Conservation (phyloP, 2,329 filamentous ascomycete species). For the Cryphonectria japonica region DNA sequence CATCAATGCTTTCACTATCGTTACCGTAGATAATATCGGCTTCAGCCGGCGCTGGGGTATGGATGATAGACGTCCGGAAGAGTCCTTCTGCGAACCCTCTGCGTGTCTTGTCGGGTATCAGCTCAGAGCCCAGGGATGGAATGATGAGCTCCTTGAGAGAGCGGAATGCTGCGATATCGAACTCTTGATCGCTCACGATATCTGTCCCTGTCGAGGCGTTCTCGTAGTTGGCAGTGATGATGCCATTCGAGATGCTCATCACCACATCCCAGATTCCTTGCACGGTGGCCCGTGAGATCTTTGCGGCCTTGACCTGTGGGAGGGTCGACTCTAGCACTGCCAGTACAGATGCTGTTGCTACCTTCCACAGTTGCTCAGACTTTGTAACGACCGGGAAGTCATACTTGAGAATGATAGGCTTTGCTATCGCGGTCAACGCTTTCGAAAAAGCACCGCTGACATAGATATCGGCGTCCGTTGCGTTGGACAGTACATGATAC, state of each 20-base stretch:
- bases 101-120: conserved; percentile 69
- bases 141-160: conserved; percentile 73
- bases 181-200: conserved; percentile 72
- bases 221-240: conserved; percentile 67
- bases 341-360: conserved; percentile 73
- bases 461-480: conserved; percentile 69
- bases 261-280: conserved; percentile 72
- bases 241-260: conserved; percentile 67
- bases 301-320: conserved; percentile 57
- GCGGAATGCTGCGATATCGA: conserved; percentile 78
- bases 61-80: conserved; percentile 82
- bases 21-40: conserved; percentile 58
- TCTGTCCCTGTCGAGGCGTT: conserved; percentile 48
- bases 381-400: conserved; percentile 73
- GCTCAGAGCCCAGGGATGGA: conserved; percentile 68
- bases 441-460: conserved; percentile 66
- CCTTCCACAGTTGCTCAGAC: conserved; percentile 74
- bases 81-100: conserved; percentile 74
- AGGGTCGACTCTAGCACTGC: conserved; percentile 70
- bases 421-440: conserved; percentile 68
- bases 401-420: conserved; percentile 80
- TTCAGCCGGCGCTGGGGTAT: conserved; percentile 62
- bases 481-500: conserved; percentile 61
- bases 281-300: conserved; percentile 49
- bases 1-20: conserved; percentile 47